These are phyloP conservation scores for Helenozyma rhizophorensis DNA, from an alignment of 805 yeast species.

Conservation along the genomic window DNA sequence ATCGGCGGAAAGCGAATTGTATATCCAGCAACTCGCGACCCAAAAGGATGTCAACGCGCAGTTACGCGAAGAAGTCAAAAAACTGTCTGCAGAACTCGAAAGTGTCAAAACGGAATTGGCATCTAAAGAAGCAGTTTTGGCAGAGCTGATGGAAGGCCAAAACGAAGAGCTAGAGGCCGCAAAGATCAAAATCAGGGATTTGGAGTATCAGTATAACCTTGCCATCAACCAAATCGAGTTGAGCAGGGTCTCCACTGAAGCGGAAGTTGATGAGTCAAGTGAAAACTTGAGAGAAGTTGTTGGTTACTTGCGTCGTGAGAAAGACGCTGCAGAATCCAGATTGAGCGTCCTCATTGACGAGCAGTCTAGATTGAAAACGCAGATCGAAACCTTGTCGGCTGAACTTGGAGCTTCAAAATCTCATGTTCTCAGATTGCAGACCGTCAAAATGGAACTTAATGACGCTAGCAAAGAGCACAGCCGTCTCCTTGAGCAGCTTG, in stretches of 20 bases:
- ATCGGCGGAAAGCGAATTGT: slow-evolving; percentile 9
- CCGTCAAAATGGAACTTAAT: slow-evolving; percentile 18
- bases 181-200: slow-evolving; percentile 46
- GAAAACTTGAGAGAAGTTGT: slow-evolving; percentile 48
- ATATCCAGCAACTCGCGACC: slow-evolving; percentile 7
- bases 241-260: slow-evolving; percentile 17
- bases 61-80: slow-evolving; percentile 1
- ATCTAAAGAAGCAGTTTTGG: slow-evolving; percentile 24
- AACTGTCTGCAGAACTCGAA: slow-evolving; percentile 3
- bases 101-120: slow-evolving; percentile 41
- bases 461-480: slow-evolving; percentile 40
- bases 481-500: slow-evolving; percentile 47
- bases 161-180: slow-evolving; percentile 38
- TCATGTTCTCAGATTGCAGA: slow-evolving; percentile 35
- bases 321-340: slow-evolving; percentile 63
- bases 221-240: slow-evolving; percentile 64
- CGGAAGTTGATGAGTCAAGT: slow-evolving; percentile 9
- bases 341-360: slow-evolving; percentile 41
- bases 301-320: slow-evolving; percentile 64
- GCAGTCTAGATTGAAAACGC: slow-evolving; percentile 47
- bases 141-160: slow-evolving; percentile 18
- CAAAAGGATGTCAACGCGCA: slow-evolving; percentile 6
- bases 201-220: slow-evolving; percentile 63
- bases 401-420: slow-evolving; percentile 51
- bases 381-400: slow-evolving; percentile 40